phyloP scores from a whole-genome alignment of 176 grass and related monocot species.

The Thalia dealbata region DNA sequence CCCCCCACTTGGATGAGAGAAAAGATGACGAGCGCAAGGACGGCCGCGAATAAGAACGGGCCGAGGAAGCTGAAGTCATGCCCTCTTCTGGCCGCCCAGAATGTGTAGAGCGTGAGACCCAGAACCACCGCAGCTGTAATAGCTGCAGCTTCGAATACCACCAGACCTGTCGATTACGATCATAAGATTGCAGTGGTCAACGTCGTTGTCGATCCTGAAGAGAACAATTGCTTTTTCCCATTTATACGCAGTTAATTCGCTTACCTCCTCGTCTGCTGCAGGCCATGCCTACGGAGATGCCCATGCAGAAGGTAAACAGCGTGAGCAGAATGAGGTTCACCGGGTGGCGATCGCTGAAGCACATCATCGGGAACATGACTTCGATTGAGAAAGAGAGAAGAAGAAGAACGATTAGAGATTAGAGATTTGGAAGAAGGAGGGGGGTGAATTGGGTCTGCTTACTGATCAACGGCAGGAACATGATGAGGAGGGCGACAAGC shows the following conservation, averaged over 20 bases:
- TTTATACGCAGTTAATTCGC: too few species aligned
- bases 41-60: constrained; percentile 7
- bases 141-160: not conserved
- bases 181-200: too few species aligned
- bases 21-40: not conserved
- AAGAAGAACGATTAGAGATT: too few species aligned
- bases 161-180: not conserved
- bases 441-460: not conserved
- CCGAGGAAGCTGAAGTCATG: constrained; percentile 20
- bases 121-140: not conserved
- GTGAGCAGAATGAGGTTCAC: constrained; percentile 49
- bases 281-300: constrained; percentile 32
- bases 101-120: constrained; percentile 14
- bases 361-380: constrained; percentile 52
- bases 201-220: too few species aligned
- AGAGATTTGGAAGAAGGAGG: too few species aligned
- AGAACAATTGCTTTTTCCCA: too few species aligned
- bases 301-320: constrained; percentile 49
- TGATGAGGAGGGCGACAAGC: constrained; percentile 30
- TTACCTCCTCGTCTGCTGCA: constrained; percentile 38
- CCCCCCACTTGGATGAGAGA: not conserved
- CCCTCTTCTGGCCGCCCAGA: constrained; percentile 16
- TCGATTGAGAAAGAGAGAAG: not conserved
- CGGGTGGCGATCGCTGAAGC: constrained; percentile 39
- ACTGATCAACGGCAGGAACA: constrained; percentile 38